Conservation (phyloP, 1,284 basidiomycete genomes). For the Ustilago lituana region DNA sequence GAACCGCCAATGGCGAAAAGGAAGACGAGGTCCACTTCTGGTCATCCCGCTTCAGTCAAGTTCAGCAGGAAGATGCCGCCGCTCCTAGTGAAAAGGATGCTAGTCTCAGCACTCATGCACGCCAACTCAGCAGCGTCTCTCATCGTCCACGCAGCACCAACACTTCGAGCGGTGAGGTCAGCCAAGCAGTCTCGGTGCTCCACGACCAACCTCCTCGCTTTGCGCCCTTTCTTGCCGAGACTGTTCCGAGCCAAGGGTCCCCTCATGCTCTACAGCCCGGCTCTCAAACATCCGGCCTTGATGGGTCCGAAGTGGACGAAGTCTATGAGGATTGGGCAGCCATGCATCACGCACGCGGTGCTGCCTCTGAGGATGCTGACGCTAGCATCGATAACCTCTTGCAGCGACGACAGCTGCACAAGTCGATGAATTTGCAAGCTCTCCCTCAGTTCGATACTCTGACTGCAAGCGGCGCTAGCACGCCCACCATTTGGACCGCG, state of each 20-base stretch:
- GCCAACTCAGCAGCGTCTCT: not conserved
- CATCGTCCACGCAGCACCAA: conserved; percentile 22
- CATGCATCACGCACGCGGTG: conserved; percentile 42
- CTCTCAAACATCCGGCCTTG: not conserved
- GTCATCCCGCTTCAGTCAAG: conserved; percentile 33
- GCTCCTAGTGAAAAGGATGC: not conserved
- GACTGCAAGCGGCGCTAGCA: conserved; percentile 21
- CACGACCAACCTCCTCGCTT: conserved; percentile 39
- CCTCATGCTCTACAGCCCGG: not conserved
- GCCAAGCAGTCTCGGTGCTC: conserved; percentile 34
- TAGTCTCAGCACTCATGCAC: not conserved
- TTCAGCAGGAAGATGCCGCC: not conserved
- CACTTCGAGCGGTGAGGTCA: conserved; percentile 43
- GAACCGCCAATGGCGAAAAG: conserved; percentile 43
- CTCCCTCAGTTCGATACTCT: conserved; percentile 25
- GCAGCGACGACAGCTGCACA: conserved; percentile 22
- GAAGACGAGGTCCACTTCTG: conserved; percentile 44
- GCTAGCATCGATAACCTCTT: conserved; percentile 28
- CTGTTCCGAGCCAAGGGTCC: not conserved
- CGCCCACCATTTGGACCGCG: conserved; percentile 37
- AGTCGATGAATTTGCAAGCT: conserved; percentile 15
- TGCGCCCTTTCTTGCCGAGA: conserved; percentile 23
- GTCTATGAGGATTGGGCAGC: conserved; percentile 48
- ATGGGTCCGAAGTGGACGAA: conserved; percentile 24
- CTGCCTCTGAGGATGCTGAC: conserved; percentile 33